Percentiles rank a stretch among this genome's conserved stretches.
Conservation (phyloP, 441 rosid species). For the Euphorbia celastroides region DNA sequence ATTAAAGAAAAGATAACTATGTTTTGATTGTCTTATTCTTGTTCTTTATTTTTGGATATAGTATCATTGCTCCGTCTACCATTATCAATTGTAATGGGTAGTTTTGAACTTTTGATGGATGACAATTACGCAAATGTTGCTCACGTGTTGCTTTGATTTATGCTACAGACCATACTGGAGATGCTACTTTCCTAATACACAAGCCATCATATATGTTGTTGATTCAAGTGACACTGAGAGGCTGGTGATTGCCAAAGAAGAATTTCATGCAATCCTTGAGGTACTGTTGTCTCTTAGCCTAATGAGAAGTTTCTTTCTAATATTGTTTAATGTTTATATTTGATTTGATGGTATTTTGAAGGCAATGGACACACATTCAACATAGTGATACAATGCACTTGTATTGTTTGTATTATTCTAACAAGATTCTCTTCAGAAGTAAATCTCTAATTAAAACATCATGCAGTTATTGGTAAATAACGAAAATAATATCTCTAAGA, state of each 20-base stretch:
- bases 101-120: background rate
- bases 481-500: background rate
- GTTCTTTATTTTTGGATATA: background rate
- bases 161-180: conserved; percentile 91
- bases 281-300: conserved; percentile 27
- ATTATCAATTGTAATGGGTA: background rate
- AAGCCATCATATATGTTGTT: conserved; percentile 88
- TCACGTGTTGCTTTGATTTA: conserved; percentile 10
- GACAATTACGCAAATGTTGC: background rate
- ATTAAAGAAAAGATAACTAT: background rate
- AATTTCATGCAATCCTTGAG: conserved; percentile 93
- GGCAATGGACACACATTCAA: background rate
- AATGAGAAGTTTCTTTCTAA: background rate
- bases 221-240: conserved; percentile 95
- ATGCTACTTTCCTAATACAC: conserved; percentile 94
- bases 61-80: background rate
- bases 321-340: background rate
- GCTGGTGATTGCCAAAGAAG: conserved; percentile 79
- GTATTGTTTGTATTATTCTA: background rate
- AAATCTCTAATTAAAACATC: background rate
- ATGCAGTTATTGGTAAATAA: background rate
- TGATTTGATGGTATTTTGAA: background rate
- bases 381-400: background rate
- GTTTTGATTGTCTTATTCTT: background rate
- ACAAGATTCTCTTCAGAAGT: background rate